A percentile compares a stretch with the other conserved stretches of the same genome.
These are phyloP conservation scores for Capsicum baccatum DNA, from an alignment of 257 asterid species.

Conservation along the genomic window DNA sequence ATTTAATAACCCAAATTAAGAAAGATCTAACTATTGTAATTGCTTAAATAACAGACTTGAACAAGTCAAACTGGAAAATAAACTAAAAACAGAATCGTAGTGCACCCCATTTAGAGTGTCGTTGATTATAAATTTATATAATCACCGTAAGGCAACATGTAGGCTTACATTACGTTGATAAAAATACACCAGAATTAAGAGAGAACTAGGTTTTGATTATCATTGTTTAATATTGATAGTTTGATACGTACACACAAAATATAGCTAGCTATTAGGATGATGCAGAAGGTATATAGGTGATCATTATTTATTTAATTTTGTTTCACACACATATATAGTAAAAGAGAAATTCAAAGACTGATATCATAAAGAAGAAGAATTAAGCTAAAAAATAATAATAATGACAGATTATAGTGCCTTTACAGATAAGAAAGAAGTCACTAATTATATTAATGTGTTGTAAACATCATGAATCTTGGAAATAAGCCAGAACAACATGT, in stretches of 20 bases:
- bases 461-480: constrained; percentile 24
- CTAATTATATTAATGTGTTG: not conserved
- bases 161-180: not conserved
- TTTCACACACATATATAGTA: not conserved
- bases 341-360: not conserved
- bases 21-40: not conserved
- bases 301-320: not conserved
- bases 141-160: not conserved
- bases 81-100: not conserved
- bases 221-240: not conserved
- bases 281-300: not conserved
- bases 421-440: not conserved
- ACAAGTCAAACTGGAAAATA: not conserved
- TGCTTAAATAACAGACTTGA: not conserved
- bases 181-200: not conserved
- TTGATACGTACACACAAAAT: not conserved
- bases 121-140: too few species aligned
- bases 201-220: not conserved
- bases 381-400: not conserved
- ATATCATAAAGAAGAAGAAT: constrained; percentile 4
- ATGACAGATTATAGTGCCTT: constrained; percentile 15
- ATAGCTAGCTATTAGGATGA: not conserved
- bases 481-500: not conserved
- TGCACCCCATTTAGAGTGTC: too few species aligned
- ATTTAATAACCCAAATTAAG: not conserved